Base-by-base conservation (phyloP, 306 rosid species). In the Dryas octopetala region DNA sequence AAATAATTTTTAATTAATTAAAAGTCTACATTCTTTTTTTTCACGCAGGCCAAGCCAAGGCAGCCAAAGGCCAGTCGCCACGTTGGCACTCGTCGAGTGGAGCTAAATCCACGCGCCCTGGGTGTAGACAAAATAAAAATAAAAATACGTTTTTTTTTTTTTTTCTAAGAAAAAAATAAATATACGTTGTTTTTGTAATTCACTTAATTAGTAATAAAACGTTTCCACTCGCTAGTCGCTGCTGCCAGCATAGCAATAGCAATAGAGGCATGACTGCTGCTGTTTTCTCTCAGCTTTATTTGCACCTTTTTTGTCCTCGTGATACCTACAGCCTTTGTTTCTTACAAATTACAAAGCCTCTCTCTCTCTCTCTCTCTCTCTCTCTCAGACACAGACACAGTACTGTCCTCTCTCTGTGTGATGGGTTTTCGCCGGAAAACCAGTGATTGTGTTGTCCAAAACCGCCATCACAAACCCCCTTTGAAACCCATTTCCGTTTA, bases 241-340 rank as follows among this genome's bases (percentile, higher is more conserved):
- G 40, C 46, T 77, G 83, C 76, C 83, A 85, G 79, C 81, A 40
- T 54, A 68, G 59, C 78, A 51, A 53, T 0, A 15, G 61, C 68
- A 15, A 40, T 40, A 14, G 6, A 13, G 8, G 6, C 49, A 46
- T 48, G 58, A 63, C 68, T 47, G 76, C 72, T 73, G 65, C 76
- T 78, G 79, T 76, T 76, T 54, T 26, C 43, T 54, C 17, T 19
- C 68, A 15, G 81, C 85, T 82, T 79, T 73, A 62, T 79, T 55
- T 67, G 32, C 70, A 32, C 85, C 76, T 83, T 85, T 73, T 53
- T 64, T 10, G 6, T 4, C 85, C 89, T 85, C 88, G 93, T 85
- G 93, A 86, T 43, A 15, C 84, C 71, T 74, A 46, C 5, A 44
- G 12, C 54, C 63, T 53, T 5, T 68, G 80, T 78, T 74, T 73